Conservation (phyloP, 129 eudicot species). For the Sambucus nigra region DNA sequence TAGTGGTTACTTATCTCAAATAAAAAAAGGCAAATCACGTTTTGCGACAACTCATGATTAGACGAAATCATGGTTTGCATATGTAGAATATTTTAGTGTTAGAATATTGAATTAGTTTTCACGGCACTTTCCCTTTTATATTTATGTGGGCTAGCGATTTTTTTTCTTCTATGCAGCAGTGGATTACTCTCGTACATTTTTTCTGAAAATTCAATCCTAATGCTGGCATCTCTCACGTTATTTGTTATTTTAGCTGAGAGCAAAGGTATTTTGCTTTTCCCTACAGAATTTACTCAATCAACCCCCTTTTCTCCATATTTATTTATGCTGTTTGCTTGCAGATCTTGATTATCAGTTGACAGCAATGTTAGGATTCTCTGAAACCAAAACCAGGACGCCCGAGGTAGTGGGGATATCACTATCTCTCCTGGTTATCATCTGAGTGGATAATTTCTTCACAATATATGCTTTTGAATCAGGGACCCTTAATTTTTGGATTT, state of each 20-base stretch:
- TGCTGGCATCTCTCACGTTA: slow-evolving; percentile 18
- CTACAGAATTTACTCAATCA: neutral
- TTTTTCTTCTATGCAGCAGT: neutral
- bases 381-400: neutral
- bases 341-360: slow-evolving; percentile 13
- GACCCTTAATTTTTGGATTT: too few relatives aligned
- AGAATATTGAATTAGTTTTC: too few relatives aligned
- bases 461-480: too few relatives aligned
- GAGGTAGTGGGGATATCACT: neutral
- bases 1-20: too few relatives aligned
- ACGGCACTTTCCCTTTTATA: too few relatives aligned
- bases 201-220: slow-evolving; percentile 3
- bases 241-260: slow-evolving; percentile 18
- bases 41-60: too few relatives aligned
- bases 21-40: too few relatives aligned
- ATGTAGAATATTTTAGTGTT: too few relatives aligned
- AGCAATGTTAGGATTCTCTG: neutral
- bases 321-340: slow-evolving; percentile 1
- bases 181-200: slow-evolving; percentile 7
- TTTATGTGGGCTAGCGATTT: too few relatives aligned
- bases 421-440: too few relatives aligned
- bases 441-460: too few relatives aligned
- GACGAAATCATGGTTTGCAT: too few relatives aligned
- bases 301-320: neutral
- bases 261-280: slow-evolving; percentile 7